These are phyloP conservation scores for Pisolithus microcarpus DNA, from an alignment of 768 basidiomycete species.

Conservation along the genomic window DNA sequence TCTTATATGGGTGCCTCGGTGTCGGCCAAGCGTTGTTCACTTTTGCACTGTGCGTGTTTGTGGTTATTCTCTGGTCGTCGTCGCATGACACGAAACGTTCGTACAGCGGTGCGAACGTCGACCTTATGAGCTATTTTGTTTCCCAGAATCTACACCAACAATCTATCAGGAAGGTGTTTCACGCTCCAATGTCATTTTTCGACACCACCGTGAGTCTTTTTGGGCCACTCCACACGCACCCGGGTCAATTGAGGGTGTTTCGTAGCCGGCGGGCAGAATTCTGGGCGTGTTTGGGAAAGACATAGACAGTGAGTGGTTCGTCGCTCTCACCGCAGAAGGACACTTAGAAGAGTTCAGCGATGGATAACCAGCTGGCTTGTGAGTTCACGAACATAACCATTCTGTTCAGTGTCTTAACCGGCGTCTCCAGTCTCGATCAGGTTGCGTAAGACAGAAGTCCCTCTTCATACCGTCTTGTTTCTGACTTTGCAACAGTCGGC, in stretches of 20 bases:
- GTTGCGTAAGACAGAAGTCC: slow-evolving; percentile 31
- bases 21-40: slow-evolving; percentile 52
- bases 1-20: slow-evolving; percentile 55
- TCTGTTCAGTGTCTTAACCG: not conserved
- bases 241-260: not conserved
- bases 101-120: slow-evolving; percentile 44
- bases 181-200: slow-evolving; percentile 73
- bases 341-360: slow-evolving; percentile 14
- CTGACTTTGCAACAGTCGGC: slow-evolving; percentile 30
- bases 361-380: slow-evolving; percentile 58
- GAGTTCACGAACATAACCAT: slow-evolving; percentile 7
- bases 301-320: slow-evolving; percentile 43
- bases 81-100: not conserved
- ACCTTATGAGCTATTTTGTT: slow-evolving; percentile 50
- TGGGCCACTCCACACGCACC: not conserved
- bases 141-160: slow-evolving; percentile 57
- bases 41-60: slow-evolving; percentile 41
- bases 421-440: slow-evolving; percentile 43
- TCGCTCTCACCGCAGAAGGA: not conserved
- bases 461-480: not conserved
- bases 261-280: slow-evolving; percentile 52
- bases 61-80: not conserved
- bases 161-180: slow-evolving; percentile 50
- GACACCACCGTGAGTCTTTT: slow-evolving; percentile 49
- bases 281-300: slow-evolving; percentile 61